Evolutionary conservation across 1,284 basidiomycete genomes (phyloP).

Genomic region (Boletellus dicymbophilus): DNA sequence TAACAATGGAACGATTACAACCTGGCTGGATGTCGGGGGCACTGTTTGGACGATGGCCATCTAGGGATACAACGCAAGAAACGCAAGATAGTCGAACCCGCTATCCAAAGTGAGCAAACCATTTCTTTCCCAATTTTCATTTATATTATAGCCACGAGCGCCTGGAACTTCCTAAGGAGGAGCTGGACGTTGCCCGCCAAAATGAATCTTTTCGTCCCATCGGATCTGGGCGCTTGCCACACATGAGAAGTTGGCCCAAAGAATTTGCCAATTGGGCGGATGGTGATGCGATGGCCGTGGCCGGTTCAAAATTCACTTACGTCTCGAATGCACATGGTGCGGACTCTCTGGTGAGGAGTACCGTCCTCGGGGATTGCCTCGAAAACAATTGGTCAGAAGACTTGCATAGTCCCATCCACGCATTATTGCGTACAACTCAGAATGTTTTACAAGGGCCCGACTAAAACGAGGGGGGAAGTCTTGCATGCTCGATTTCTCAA

Average conservation of each 20-base stretch:
- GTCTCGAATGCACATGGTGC: neutral
- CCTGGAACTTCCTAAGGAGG: neutral
- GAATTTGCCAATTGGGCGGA: conserved; percentile 3
- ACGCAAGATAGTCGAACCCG: neutral
- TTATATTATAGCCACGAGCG: conserved; percentile 5
- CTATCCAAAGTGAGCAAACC: neutral
- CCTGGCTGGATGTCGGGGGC: too few relatives aligned
- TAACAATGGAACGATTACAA: too few relatives aligned
- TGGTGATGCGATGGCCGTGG: neutral
- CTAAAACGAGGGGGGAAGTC: neutral
- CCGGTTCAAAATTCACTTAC: neutral
- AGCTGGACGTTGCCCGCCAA: neutral
- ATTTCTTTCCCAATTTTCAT: neutral
- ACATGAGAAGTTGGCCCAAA: conserved; percentile 1
- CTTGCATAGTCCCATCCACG: neutral
- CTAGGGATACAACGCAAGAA: neutral
- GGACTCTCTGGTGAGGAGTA: neutral
- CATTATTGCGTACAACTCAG: neutral
- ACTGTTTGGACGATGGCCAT: neutral
- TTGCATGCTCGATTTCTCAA: neutral
- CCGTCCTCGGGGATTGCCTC: neutral
- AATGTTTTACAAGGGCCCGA: neutral
- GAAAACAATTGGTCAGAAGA: conserved; percentile 3
- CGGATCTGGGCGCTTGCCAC: neutral
- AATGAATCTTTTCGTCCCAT: neutral